Base-by-base conservation (phyloP, 2,329 filamentous ascomycete genomes). In the Colletotrichum cuscutae region DNA sequence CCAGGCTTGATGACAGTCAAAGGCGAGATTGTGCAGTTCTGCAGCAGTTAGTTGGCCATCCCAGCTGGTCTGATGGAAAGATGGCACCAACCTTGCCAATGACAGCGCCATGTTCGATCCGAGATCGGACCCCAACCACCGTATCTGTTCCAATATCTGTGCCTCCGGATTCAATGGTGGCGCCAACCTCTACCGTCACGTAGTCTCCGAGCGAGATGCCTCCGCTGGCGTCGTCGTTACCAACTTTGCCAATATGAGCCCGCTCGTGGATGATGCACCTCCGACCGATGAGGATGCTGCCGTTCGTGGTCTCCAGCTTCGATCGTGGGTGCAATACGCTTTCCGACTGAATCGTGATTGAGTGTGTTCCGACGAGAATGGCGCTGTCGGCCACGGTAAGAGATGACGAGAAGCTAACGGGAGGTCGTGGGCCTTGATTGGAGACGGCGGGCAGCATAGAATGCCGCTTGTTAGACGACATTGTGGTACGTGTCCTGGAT, bases 311-410 rank as follows among this genome's bases (percentile, higher is more conserved):
- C 78, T 95, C 93, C 69, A 98, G 89, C 74, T 92, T 91, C 19
- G 92, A 90, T 61, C 95, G 94, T 1, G 97, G 95, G 78, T 98
- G 96, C n/a, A 99, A 84, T 7, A 98, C 89, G 4, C 91, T 92
- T 78, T 95, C 92, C 28, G 93, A 88, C 69, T 92, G 92, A 75
- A 98, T 91, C 57, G 90, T 92, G 75, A 99, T 94, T 1, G 91
- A 92, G 80, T 97, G 89, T 2, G 89, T 91, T 75, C 97, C 97
- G 22, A 86, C 90, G 22, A 93, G 84, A 22, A 89, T 83, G 12
- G 91, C 90, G 71, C 88, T 88, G 75, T 92, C 90, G 78, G 90
- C 88, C 71, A 93, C 91, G 35, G 86, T 87, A 69, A 92, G 83
- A 22, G 87, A 86, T 0, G 89, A 88, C 22, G 90, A 89, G 80